Evolutionary conservation across 257 asterid species (phyloP).

Genomic region (Solanum medicagineum): DNA sequence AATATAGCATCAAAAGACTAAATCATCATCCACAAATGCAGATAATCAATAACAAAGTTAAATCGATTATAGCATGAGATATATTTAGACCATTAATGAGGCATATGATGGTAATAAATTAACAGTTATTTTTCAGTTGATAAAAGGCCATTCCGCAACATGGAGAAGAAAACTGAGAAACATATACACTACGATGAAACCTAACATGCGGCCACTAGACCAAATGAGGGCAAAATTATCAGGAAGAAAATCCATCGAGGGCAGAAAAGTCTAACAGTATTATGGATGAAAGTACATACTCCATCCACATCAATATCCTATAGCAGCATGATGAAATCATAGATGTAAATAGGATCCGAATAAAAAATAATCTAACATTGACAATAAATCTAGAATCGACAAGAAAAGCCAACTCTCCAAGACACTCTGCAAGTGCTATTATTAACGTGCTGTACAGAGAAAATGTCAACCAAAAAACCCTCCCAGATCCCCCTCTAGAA

Average conservation of each 20-base stretch:
- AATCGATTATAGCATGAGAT: neutral
- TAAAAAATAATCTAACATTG: neutral
- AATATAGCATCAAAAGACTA: neutral
- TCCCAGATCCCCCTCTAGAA: neutral
- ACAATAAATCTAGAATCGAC: neutral
- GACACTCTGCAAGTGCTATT: neutral
- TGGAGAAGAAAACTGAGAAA: neutral
- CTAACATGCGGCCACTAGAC: neutral
- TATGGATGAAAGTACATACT: neutral
- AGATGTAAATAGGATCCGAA: neutral
- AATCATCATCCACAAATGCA: neutral
- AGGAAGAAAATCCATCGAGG: neutral
- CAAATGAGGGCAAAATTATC: neutral
- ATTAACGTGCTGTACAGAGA: neutral
- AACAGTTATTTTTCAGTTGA: neutral
- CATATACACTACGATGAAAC: neutral
- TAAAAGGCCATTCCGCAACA: neutral
- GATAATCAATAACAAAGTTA: neutral
- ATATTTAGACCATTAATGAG: neutral
- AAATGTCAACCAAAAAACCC: neutral
- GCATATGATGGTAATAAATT: neutral
- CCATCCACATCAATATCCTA: neutral
- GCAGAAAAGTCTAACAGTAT: neutral
- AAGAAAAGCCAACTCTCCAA: neutral
- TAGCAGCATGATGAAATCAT: neutral